Evolutionary conservation across 441 rosid genomes (phyloP), one percentile per base, ranked within the genome.

Genomic region (Melastoma candidum): DNA sequence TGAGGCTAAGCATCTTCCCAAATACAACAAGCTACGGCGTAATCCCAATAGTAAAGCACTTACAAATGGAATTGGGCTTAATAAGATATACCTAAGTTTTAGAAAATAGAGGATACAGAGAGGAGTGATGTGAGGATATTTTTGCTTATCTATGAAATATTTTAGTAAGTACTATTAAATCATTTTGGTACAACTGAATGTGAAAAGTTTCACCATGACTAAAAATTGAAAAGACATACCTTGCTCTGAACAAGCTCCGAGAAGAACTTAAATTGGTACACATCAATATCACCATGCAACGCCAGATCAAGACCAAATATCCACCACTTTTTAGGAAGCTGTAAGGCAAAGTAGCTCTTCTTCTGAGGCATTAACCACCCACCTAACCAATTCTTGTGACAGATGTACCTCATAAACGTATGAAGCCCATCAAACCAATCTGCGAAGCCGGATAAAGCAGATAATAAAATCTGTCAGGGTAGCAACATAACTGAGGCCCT

Each of bases 331-430:
- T 82, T 72, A 4, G 99, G 99, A 32, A 94, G 87, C 71, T 87
- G 96, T 81, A 94, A 76, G n/a, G 97, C 94, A 75, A 90, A 94
- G 66, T 94, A 94, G 75, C 99, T 94, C 80, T 87, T 90, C 78
- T 82, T 90, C 73, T 90, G 99, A 49, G 99, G 99, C 97, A 94
- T 94, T 56, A 90, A 69, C 99, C 99, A 94, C 63, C 99, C 97
- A 13, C 99, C 99, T 74, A 94, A 77, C 99, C 99, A 94, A 74
- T 86, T 94, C 74, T 94, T 94, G 66, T 90, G 97, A 69, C 99
- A 94, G 68, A 94, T 87, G 69, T 81, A 83, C 77, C 99, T 85
- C 97, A 94, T 94, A 70, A 85, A 94, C 63, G 99, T 94, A 68
- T 94, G 74, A 65, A 94, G 94, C 44, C 99, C 99, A 68, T 94